Percentiles rank a stretch among this genome's conserved stretches.
These are phyloP conservation scores for Primulina eburnea DNA, from an alignment of 257 asterid genomes.

Conservation along the genomic window DNA sequence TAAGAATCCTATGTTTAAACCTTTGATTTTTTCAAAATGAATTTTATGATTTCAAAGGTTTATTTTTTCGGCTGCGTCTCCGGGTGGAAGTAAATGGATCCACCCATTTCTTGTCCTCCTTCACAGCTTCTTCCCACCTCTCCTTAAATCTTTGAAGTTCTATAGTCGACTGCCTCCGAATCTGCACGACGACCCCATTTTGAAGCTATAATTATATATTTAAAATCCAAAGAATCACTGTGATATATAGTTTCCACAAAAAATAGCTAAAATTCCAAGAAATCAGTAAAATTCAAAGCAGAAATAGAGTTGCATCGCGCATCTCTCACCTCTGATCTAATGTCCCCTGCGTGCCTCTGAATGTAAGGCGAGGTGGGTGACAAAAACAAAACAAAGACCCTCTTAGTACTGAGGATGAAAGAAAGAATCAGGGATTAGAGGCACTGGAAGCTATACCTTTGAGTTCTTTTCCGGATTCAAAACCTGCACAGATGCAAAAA, in stretches of 20 bases:
- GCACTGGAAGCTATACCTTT: constrained; percentile 44
- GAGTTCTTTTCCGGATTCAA: constrained; percentile 29
- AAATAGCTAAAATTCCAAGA: not conserved
- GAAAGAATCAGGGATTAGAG: not conserved
- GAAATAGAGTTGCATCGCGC: not conserved
- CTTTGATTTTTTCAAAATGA: constrained; percentile 6
- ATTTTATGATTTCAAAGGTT: no score
- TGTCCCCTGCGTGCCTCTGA: constrained; percentile 61
- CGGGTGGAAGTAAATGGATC: constrained; percentile 47
- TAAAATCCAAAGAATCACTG: not conserved
- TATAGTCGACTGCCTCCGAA: constrained; percentile 63
- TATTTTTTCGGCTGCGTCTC: no score
- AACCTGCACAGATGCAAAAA: constrained; percentile 36
- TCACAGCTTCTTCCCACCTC: constrained; percentile 76
- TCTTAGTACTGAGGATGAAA: not conserved
- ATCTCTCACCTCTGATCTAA: constrained; percentile 75
- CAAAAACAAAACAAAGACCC: not conserved
- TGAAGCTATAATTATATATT: not conserved
- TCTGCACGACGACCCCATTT: constrained; percentile 34
- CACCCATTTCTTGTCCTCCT: constrained; percentile 66
- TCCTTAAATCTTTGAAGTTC: constrained; percentile 69
- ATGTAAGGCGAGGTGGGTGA: not conserved
- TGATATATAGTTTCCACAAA: not conserved
- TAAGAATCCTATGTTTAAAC: constrained; percentile 27
- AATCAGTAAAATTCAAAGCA: not conserved